Evolutionary conservation across 495 filamentous ascomycete genomes (phyloP), one percentile per base, ranked within the genome.

Genomic region (Aspergillus campestris): DNA sequence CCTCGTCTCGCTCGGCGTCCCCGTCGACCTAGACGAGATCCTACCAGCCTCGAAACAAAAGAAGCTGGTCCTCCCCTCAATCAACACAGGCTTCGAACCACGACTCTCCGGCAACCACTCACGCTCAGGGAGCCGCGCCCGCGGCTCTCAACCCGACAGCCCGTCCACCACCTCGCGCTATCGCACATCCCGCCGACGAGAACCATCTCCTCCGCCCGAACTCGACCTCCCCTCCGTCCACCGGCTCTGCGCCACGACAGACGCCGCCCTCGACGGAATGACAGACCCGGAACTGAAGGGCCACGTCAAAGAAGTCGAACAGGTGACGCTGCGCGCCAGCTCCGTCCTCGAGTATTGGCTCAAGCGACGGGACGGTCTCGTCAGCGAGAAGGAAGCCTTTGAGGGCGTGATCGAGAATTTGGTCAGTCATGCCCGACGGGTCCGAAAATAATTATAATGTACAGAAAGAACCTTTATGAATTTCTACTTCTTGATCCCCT

Each of bases 351-450:
- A 86, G 47, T 94, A 89, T 54, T 99, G 94, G 92, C 75, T 88
- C 40, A 85, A 83, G 72, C 72, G 82, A 53, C 81, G 81, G 30
- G 89, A 95, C 57, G 84, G 85, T 42, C 84, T 89, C 44, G 69
- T 94, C 44, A 81, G 84, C 27, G 91, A 99, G 51, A 86, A 94
- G 54, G 91, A 96, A 66, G 87, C 88, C 6, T 96, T 99, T 71
- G 92, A 99, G 58, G 87, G 86, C 0, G 92, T 99, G 7, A 95
- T 99, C 73, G 94, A 96, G 68, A 95, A 96, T 60, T 67, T 99
- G 47, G 92, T 99, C 35, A 92, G 85, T 64, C 92, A 95, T 70
- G 92, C 94, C 7, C 75, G 89, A 65, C 87, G 90, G 59, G 82
- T 87, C 38, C 73, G 92, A 59, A 92, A 90, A 65, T 77, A 61